These are phyloP conservation scores for Hygrocybe coccinea DNA, from an alignment of 768 basidiomycete genomes.

Conservation along the genomic window DNA sequence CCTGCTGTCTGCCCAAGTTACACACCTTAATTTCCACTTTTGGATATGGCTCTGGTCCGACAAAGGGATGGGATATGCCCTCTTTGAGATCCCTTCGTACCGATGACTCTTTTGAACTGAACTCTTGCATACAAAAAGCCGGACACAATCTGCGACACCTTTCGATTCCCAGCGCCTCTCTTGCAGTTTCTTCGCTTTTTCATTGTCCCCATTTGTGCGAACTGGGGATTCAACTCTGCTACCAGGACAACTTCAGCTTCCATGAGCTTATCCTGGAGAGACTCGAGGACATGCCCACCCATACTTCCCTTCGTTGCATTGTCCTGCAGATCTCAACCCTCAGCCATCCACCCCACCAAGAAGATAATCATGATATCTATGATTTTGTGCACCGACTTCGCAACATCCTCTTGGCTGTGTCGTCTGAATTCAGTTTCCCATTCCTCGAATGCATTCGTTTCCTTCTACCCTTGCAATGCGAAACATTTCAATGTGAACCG, in stretches of 20 bases:
- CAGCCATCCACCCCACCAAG: not conserved
- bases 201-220: no score
- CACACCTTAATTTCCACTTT: constrained; percentile 17
- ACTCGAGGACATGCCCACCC: no score
- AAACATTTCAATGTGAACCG: not conserved
- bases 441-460: not conserved
- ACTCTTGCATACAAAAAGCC: not conserved
- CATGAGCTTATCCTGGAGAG: no score
- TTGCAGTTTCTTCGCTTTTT: no score
- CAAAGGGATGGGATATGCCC: constrained; percentile 4
- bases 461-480: not conserved
- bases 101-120: not conserved
- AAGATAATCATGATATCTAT: not conserved
- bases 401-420: not conserved
- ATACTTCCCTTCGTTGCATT: no score
- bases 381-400: not conserved
- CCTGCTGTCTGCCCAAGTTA: constrained; percentile 17
- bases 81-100: constrained; percentile 1
- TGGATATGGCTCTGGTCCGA: not conserved
- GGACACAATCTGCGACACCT: not conserved
- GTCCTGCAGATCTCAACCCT: no score
- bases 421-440: not conserved
- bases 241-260: no score
- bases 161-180: not conserved
- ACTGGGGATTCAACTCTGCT: no score